Conservation (phyloP, 352 stramenopile genomes). For the Blastocystis sp. region DNA sequence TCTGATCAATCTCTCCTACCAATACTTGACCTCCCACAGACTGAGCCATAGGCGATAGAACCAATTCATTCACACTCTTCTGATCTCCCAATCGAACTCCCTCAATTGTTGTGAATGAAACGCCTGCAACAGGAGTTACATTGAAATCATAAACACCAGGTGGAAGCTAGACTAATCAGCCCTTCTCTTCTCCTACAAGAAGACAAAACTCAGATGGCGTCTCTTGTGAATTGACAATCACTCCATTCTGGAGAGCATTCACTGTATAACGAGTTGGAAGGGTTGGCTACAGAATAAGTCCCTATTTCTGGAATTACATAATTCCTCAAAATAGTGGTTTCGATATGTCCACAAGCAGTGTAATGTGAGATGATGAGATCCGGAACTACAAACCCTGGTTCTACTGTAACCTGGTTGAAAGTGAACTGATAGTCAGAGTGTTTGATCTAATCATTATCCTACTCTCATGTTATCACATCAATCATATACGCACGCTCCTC, state of each 20-base stretch:
- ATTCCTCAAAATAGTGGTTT: neutral
- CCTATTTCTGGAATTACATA: neutral
- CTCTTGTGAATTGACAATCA: neutral
- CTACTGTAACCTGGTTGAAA: neutral
- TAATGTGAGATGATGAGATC: neutral
- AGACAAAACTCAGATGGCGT: conserved; percentile 27
- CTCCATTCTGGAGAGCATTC: neutral
- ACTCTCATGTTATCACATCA: neutral
- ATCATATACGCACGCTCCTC: conserved; percentile 23
- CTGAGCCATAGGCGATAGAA: conserved; percentile 2
- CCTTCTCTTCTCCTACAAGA: neutral
- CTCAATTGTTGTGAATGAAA: neutral
- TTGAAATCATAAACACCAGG: neutral
- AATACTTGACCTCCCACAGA: neutral
- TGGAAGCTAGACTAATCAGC: neutral
- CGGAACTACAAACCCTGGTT: neutral
- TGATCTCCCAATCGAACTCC: neutral
- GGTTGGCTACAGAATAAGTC: neutral
- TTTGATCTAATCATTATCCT: neutral
- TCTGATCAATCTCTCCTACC: neutral
- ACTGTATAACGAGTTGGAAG: neutral
- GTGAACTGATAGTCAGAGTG: neutral
- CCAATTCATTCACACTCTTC: neutral
- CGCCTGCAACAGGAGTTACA: neutral
- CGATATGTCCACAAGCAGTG: neutral